A percentile compares a stretch with the other conserved stretches of the same genome.
phyloP scores from a whole-genome alignment of 2,329 filamentous ascomycete species.

The Colletotrichum sp. region DNA sequence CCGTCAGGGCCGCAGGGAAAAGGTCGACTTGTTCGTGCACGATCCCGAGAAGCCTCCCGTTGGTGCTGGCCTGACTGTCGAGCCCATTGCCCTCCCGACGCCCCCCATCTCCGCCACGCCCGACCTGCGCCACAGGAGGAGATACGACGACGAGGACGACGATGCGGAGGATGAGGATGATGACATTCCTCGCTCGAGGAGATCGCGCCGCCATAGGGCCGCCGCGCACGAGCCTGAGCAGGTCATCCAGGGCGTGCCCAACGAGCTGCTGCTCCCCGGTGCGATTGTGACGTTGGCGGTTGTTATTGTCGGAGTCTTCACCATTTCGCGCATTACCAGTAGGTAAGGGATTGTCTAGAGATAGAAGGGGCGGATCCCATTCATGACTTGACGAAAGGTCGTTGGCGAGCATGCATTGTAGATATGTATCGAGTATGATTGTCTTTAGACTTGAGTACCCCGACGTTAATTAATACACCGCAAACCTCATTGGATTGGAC shows the following conservation, averaged over 20 bases:
- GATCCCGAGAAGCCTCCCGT: constrained; percentile 89
- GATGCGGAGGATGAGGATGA: constrained; percentile 60
- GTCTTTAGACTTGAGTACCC: constrained; percentile 23
- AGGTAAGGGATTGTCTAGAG: constrained; percentile 41
- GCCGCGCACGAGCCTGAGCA: constrained; percentile 65
- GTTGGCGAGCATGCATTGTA: constrained; percentile 30
- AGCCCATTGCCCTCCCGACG: constrained; percentile 43
- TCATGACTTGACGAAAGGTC: constrained; percentile 41
- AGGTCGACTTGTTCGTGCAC: constrained; percentile 97
- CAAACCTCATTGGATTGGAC: neutral
- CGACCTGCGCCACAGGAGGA: constrained; percentile 55
- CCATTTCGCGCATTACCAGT: constrained; percentile 73
- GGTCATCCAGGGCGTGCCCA: constrained; percentile 88
- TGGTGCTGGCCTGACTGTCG: constrained; percentile 59
- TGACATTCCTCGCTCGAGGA: constrained; percentile 52
- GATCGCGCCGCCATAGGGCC: constrained; percentile 44
- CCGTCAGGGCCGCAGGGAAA: constrained; percentile 78
- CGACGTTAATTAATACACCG: constrained; percentile 22
- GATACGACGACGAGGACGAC: constrained; percentile 61
- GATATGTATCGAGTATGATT: constrained; percentile 30
- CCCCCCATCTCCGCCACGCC: constrained; percentile 52
- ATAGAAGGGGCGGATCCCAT: constrained; percentile 18
- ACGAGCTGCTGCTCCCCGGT: constrained; percentile 90
- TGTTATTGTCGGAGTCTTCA: constrained; percentile 92
- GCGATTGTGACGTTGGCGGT: constrained; percentile 95